Evolutionary conservation across 371 early-diverging fungal species (phyloP), one percentile per base, ranked within the genome.

Genomic region (Mortierella sp.): DNA sequence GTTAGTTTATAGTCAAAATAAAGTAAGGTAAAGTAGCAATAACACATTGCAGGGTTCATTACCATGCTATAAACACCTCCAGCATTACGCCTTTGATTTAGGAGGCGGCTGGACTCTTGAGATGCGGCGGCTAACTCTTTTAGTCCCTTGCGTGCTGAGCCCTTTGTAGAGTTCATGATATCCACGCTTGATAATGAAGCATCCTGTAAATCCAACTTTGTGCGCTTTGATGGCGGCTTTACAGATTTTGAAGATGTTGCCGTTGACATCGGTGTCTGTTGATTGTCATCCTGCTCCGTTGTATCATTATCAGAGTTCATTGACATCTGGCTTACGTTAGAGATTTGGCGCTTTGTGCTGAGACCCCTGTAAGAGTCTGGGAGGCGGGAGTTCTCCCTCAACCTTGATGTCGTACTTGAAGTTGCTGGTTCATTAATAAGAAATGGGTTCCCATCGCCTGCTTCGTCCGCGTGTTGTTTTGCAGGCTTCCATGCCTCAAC

Each of bases 61-160:
- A 81, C 83, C 83, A 81, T 81, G 64, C 70, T 76, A 47, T 76
- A 81, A 32, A 81, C 71, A 20, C 77, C 73, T 64, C 78, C 81
- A 16, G 75, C 63, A 28, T 66, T 70, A 2, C 68, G 70, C 28
- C 64, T 58, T 37, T 51, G 58, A 22, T 39, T 73, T 20, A 65
- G 59, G 10, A 58, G 26, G 22, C 64, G 60, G 6, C 26, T 64
- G 6, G 70, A 32, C 22, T 54, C 62, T 37, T 70, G 68, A 20
- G 72, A 57, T 32, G 71, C 68, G 0, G 70, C 69, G 1, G 78
- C 49, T 0, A 59, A 20, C 18, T 68, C 73, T 24, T 69, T 68
- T 55, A 78, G 49, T 2, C 59, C 58, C 40, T 70, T 75, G 10
- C 63, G 61, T 16, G 64, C 26, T 3, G 59, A 22, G 0, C 60